phyloP scores from a whole-genome alignment of 1,284 basidiomycete species.

The Macrocybe sp. region DNA sequence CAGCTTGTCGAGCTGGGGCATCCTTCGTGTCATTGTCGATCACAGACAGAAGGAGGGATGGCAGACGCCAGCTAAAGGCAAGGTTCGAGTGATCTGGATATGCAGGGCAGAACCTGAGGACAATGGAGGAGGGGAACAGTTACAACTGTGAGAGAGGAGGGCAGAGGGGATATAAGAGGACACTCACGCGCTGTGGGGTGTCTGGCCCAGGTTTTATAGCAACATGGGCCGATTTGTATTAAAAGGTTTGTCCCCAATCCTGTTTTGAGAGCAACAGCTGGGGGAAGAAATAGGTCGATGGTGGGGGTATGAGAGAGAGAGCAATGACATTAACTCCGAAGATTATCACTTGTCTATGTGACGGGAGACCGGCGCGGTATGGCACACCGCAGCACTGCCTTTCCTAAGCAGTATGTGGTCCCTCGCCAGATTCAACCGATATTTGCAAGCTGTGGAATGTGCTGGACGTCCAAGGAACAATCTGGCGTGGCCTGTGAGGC shows the following conservation, averaged over 20 bases:
- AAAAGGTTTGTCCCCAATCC: background rate
- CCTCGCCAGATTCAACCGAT: too few relatives aligned
- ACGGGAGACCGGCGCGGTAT: constrained; percentile 1
- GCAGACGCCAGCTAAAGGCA: background rate
- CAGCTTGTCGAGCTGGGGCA: constrained; percentile 4
- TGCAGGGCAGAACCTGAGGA: background rate
- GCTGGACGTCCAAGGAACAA: too few relatives aligned
- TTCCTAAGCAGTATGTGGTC: too few relatives aligned
- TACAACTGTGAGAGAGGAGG: background rate
- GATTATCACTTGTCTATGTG: background rate
- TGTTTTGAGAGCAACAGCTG: background rate
- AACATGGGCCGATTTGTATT: background rate
- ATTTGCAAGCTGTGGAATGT: too few relatives aligned
- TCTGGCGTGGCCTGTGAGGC: too few relatives aligned
- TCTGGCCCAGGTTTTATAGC: background rate
- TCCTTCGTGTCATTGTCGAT: constrained; percentile 1
- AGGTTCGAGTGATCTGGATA: constrained; percentile 2
- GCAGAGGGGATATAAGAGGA: background rate
- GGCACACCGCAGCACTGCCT: constrained; percentile 1
- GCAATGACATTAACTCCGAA: background rate
- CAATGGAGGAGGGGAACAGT: background rate
- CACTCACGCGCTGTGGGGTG: background rate
- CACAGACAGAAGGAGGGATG: background rate
- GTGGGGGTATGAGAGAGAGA: constrained; percentile 1
- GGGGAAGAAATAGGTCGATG: background rate